phyloP scores from a whole-genome alignment of 2,329 filamentous ascomycete species.

The Scopulariopsis brevicaulis region DNA sequence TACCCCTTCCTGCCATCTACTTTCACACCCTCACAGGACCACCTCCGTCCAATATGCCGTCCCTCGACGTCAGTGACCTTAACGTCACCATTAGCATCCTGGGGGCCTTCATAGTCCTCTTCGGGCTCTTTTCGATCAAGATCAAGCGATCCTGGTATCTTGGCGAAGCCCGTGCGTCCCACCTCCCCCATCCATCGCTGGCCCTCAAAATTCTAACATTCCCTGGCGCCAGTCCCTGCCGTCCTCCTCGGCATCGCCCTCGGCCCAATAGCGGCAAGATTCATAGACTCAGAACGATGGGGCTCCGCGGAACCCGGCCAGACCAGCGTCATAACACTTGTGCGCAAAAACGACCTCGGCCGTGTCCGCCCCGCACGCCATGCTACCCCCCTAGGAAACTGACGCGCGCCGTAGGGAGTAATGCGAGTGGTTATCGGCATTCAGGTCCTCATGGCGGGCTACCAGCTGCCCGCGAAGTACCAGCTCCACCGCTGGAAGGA shows the following conservation, averaged over 20 bases:
- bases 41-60: constrained; percentile 9
- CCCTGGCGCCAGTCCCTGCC: constrained; percentile 34
- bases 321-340: constrained; percentile 25
- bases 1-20: not conserved
- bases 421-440: constrained; percentile 50
- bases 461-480: constrained; percentile 48
- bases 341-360: constrained; percentile 5
- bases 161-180: constrained; percentile 36
- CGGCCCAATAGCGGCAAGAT: constrained; percentile 41
- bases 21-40: not conserved
- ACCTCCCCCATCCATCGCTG: not conserved
- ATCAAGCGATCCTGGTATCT: constrained; percentile 42
- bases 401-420: constrained; percentile 14
- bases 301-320: constrained; percentile 19
- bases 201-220: not conserved
- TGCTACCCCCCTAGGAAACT: not conserved
- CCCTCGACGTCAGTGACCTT: constrained; percentile 11
- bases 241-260: constrained; percentile 40
- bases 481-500: constrained; percentile 35
- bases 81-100: constrained; percentile 11
- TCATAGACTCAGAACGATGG: constrained; percentile 33
- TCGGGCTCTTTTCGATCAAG: constrained; percentile 37
- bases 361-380: not conserved
- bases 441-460: constrained; percentile 52
- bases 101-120: constrained; percentile 32